phyloP scores from a whole-genome alignment of 2,329 filamentous ascomycete species.

The Hortaea sp. region DNA sequence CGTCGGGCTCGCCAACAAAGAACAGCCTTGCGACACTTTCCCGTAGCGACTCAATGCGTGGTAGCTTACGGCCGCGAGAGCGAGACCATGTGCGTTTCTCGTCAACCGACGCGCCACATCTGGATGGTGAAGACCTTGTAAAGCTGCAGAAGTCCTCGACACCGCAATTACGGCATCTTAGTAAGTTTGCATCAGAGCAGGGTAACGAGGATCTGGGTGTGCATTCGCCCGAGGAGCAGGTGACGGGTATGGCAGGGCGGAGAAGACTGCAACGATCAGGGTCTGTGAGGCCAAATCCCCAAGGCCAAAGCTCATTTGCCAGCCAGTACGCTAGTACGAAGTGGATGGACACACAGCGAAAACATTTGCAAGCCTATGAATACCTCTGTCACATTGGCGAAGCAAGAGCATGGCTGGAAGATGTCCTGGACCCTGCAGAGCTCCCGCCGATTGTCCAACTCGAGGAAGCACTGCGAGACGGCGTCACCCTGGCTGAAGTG shows the following conservation, averaged over 20 bases:
- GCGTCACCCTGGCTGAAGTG: slow-evolving; percentile 87
- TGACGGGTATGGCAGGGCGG: slow-evolving; percentile 76
- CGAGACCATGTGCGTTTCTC: slow-evolving; percentile 24
- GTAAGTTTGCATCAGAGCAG: slow-evolving; percentile 58
- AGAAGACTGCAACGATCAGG: slow-evolving; percentile 62
- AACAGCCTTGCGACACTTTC: slow-evolving; percentile 27
- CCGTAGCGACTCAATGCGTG: slow-evolving; percentile 27
- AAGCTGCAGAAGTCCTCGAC: slow-evolving; percentile 81
- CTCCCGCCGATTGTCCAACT: slow-evolving; percentile 89
- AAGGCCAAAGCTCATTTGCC: slow-evolving; percentile 24
- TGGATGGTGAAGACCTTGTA: slow-evolving; percentile 53
- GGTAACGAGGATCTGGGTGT: slow-evolving; percentile 73
- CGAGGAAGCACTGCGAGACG: slow-evolving; percentile 84
- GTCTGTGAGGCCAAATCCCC: slow-evolving; percentile 46
- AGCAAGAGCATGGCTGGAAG: slow-evolving; percentile 97
- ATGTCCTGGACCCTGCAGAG: slow-evolving; percentile 64
- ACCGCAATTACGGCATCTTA: slow-evolving; percentile 81
- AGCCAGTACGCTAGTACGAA: slow-evolving; percentile 58
- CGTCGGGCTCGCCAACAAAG: slow-evolving; percentile 14
- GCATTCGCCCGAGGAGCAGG: slow-evolving; percentile 68
- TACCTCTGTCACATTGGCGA: slow-evolving; percentile 98
- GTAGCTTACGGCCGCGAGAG: slow-evolving; percentile 21
- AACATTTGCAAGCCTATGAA: slow-evolving; percentile 94
- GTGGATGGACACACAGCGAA: slow-evolving; percentile 98
- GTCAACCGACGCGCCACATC: slow-evolving; percentile 20